A percentile compares a stretch with the other conserved stretches of the same genome.
These are phyloP conservation scores for Nicotiana knightiana DNA, from an alignment of 257 asterid genomes.

Conservation along the genomic window DNA sequence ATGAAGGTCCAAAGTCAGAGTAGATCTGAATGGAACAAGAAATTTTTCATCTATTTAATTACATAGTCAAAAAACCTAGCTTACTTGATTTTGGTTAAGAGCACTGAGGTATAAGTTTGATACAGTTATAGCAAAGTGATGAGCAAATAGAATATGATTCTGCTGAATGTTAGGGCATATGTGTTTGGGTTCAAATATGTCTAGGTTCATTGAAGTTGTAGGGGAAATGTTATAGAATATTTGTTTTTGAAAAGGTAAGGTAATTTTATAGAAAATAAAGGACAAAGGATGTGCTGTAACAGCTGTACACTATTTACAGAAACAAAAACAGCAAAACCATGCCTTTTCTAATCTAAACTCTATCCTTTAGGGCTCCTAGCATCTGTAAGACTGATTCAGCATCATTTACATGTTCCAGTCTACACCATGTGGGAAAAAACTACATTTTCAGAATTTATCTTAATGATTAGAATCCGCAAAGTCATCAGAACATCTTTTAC, in stretches of 20 bases:
- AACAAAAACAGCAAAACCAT: not conserved
- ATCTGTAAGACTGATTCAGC: not conserved
- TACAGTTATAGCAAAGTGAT: not conserved
- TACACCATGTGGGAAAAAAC: not conserved
- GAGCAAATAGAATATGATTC: not conserved
- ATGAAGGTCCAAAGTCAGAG: not conserved
- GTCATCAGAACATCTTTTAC: not conserved
- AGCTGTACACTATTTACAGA: not conserved
- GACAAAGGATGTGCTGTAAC: not conserved
- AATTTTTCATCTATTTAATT: not conserved
- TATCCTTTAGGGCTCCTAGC: not conserved
- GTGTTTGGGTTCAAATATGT: not conserved
- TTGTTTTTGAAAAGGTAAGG: not conserved
- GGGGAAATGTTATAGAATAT: not conserved
- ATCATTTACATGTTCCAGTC: not conserved
- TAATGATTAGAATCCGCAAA: not conserved
- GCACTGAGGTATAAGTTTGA: not conserved
- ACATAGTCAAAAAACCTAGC: not conserved
- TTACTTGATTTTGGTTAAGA: not conserved
- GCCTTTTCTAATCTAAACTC: not conserved
- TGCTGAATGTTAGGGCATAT: not conserved
- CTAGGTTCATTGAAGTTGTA: not conserved
- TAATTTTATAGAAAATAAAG: not conserved
- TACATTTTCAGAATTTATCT: not conserved
- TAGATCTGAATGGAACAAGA: not conserved